These are phyloP conservation scores for Achaetomium macrosporum DNA, from an alignment of 2,329 filamentous ascomycete genomes.

Conservation along the genomic window DNA sequence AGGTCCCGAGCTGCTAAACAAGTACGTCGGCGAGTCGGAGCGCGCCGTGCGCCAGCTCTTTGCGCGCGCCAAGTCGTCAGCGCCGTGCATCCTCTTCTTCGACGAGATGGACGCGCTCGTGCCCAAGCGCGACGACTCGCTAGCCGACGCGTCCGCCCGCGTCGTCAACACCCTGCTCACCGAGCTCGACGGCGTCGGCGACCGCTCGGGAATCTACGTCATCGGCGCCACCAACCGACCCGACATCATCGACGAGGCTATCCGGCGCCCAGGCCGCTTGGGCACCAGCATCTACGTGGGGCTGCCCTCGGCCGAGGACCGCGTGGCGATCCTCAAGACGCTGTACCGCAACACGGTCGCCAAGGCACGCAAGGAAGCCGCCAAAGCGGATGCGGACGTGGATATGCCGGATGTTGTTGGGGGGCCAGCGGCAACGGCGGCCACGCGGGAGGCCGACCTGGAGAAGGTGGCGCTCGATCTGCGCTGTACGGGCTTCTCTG, in stretches of 20 bases:
- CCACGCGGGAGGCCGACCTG: constrained; percentile 44
- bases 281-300: constrained; percentile 88
- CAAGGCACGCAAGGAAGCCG: constrained; percentile 34
- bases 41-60: constrained; percentile 90
- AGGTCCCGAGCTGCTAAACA: constrained; percentile 92
- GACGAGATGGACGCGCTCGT: constrained; percentile 94
- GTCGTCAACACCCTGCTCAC: constrained; percentile 95
- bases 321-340: constrained; percentile 79
- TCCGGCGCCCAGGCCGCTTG: constrained; percentile 84
- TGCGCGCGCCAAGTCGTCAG: constrained; percentile 73
- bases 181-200: constrained; percentile 81
- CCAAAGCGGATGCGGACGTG: background rate
- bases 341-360: constrained; percentile 49
- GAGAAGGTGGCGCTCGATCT: constrained; percentile 59
- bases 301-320: constrained; percentile 66
- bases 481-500: constrained; percentile 71
- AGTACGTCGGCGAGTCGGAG: constrained; percentile 95
- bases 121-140: constrained; percentile 68
- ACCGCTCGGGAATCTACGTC: constrained; percentile 81
- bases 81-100: constrained; percentile 95
- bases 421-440: background rate
- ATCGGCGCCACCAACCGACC: constrained; percentile 93
- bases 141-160: constrained; percentile 72
- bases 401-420: constrained; percentile 19
- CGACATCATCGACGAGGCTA: constrained; percentile 93